A percentile compares a stretch with the other conserved stretches of the same genome.
Conservation (phyloP, 2,329 filamentous ascomycete species). For the Colletotrichum graminicola region DNA sequence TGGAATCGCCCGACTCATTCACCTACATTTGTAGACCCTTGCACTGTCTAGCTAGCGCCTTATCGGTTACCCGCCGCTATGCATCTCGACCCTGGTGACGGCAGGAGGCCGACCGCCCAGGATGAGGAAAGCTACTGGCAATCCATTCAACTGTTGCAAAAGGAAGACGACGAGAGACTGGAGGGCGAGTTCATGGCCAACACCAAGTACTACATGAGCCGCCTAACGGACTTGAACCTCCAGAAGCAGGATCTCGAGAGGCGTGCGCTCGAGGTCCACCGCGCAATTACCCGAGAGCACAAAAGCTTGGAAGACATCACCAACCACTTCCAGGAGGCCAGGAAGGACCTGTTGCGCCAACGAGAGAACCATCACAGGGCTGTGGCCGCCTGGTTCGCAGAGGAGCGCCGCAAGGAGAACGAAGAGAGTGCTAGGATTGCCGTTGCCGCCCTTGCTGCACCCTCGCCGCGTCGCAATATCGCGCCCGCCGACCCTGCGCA, state of each 20-base stretch:
- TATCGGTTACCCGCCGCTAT: constrained; percentile 18
- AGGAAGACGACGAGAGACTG: constrained; percentile 25
- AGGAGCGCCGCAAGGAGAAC: constrained; percentile 16
- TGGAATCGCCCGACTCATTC: constrained; percentile 1
- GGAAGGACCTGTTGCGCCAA: background rate
- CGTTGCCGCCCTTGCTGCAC: constrained; percentile 24
- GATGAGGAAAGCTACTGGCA: constrained; percentile 39
- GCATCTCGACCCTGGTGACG: constrained; percentile 29
- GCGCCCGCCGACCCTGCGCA: constrained; percentile 6
- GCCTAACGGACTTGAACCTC: constrained; percentile 15
- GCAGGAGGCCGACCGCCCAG: constrained; percentile 10
- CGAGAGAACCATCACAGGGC: constrained; percentile 3
- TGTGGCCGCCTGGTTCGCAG: constrained; percentile 19
- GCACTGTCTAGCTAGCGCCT: background rate
- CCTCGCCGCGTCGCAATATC: constrained; percentile 7
- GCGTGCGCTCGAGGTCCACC: constrained; percentile 25
- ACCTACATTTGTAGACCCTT: background rate
- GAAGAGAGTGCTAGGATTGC: constrained; percentile 27
- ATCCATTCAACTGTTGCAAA: constrained; percentile 10
- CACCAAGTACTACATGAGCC: constrained; percentile 1
- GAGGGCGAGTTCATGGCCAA: constrained; percentile 18
- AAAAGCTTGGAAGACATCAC: constrained; percentile 25
- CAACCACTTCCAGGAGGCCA: constrained; percentile 9
- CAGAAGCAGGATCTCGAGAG: constrained; percentile 34
- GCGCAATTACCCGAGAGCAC: constrained; percentile 27